phyloP scores from a whole-genome alignment of 164 flowering plant genomes.

The Kingdonia uniflora region DNA sequence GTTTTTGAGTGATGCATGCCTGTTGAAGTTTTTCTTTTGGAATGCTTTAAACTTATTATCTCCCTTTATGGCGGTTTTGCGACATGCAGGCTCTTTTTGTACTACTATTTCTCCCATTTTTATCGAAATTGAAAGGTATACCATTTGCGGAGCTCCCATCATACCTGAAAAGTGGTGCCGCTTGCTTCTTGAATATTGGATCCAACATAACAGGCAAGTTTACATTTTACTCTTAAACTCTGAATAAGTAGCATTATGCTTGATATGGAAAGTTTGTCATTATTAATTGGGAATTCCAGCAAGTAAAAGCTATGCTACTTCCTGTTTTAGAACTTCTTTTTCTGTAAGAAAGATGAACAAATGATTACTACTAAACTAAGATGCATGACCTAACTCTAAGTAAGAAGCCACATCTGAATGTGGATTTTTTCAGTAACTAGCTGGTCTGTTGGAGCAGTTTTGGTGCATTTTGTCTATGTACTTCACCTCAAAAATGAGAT shows the following conservation, averaged over 20 bases:
- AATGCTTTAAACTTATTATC: background rate
- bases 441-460: no score
- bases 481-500: no score
- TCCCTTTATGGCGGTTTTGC: background rate
- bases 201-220: slow-evolving; percentile 31
- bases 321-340: background rate
- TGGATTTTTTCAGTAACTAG: no score
- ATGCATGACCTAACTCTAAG: no score
- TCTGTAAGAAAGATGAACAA: no score
- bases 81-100: slow-evolving; percentile 73
- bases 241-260: background rate
- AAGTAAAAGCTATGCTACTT: no score
- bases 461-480: no score
- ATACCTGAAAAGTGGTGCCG: slow-evolving; percentile 64
- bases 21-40: background rate
- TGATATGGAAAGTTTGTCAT: background rate
- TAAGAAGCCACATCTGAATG: no score
- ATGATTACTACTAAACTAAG: no score
- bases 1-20: no score
- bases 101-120: slow-evolving; percentile 62
- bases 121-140: slow-evolving; percentile 77
- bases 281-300: background rate
- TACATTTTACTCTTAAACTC: background rate
- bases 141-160: slow-evolving; percentile 59
- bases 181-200: slow-evolving; percentile 67